phyloP scores from a whole-genome alignment of 116 monocot species.

The Phalaenopsis hybrid region DNA sequence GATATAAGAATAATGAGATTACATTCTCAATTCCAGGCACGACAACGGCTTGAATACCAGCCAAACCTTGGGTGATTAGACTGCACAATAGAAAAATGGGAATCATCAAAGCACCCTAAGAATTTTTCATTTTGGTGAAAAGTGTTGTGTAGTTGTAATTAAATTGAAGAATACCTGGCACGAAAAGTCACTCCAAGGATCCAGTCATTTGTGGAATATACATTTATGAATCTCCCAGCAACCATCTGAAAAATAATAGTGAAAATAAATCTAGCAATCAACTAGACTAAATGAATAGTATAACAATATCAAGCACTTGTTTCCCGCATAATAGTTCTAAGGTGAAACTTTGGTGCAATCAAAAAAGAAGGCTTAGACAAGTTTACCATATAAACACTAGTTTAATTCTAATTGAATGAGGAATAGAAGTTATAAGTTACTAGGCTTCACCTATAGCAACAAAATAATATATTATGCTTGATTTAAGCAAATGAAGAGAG shows the following conservation, averaged over 20 bases:
- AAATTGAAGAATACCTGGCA: slow-evolving; percentile 59
- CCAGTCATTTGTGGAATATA: slow-evolving; percentile 91
- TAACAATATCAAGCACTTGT: not conserved
- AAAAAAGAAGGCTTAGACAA: too few species aligned
- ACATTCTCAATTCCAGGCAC: slow-evolving; percentile 92
- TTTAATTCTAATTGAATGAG: too few species aligned
- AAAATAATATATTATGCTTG: not conserved
- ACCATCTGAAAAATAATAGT: slow-evolving; percentile 57
- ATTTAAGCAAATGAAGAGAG: not conserved
- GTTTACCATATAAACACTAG: too few species aligned
- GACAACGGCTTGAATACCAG: slow-evolving; percentile 89
- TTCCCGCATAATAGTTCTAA: not conserved
- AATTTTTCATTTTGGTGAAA: not conserved
- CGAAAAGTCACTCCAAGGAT: slow-evolving; percentile 91
- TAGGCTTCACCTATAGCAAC: too few species aligned
- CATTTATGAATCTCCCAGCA: slow-evolving; percentile 93
- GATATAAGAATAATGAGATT: slow-evolving; percentile 5
- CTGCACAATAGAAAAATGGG: slow-evolving; percentile 31
- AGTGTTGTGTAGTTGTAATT: too few species aligned
- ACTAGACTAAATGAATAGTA: not conserved
- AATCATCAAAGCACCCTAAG: not conserved
- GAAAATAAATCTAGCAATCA: not conserved
- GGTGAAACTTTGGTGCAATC: too few species aligned
- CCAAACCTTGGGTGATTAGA: slow-evolving; percentile 87
- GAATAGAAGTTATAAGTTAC: too few species aligned